Percentiles rank a stretch among this genome's conserved stretches.
These are phyloP conservation scores for Protomyces gravidus DNA, from an alignment of 1,139 yeast genomes.

Conservation along the genomic window DNA sequence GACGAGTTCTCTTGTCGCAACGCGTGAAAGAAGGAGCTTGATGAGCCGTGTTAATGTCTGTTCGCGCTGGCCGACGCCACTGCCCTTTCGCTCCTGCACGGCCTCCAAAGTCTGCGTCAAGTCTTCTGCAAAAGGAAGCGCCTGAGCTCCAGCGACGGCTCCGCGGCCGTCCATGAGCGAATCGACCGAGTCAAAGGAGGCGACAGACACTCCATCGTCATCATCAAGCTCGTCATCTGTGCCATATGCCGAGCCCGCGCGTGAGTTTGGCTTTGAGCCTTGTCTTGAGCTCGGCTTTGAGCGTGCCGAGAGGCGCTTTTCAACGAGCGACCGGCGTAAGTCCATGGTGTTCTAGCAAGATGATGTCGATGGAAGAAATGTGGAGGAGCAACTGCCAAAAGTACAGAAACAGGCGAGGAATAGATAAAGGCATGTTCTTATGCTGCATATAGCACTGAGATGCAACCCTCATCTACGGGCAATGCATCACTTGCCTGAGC, in stretches of 20 bases:
- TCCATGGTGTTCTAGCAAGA: constrained; percentile 1
- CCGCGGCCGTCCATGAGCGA: constrained; percentile 6
- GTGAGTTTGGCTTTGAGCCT: constrained; percentile 12
- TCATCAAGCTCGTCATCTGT: constrained; percentile 32
- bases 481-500: too few relatives aligned
- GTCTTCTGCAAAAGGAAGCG: constrained; percentile 2
- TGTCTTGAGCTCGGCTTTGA: constrained; percentile 47
- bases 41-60: constrained; percentile 31
- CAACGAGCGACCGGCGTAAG: constrained; percentile 20
- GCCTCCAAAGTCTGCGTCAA: constrained; percentile 31
- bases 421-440: too few relatives aligned
- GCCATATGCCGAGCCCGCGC: constrained; percentile 24
- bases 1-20: constrained; percentile 32
- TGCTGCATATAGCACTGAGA: too few relatives aligned
- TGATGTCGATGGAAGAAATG: neutral
- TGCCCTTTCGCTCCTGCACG: constrained; percentile 33
- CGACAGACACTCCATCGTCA: constrained; percentile 29
- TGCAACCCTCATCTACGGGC: too few relatives aligned
- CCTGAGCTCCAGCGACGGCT: constrained; percentile 19
- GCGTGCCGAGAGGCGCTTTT: constrained; percentile 15
- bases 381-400: too few relatives aligned
- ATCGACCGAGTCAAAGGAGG: constrained; percentile 27
- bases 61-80: constrained; percentile 32
- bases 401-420: too few relatives aligned
- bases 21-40: constrained; percentile 31